Conservation (phyloP, 768 basidiomycete genomes). For the Suillus occidentalis region DNA sequence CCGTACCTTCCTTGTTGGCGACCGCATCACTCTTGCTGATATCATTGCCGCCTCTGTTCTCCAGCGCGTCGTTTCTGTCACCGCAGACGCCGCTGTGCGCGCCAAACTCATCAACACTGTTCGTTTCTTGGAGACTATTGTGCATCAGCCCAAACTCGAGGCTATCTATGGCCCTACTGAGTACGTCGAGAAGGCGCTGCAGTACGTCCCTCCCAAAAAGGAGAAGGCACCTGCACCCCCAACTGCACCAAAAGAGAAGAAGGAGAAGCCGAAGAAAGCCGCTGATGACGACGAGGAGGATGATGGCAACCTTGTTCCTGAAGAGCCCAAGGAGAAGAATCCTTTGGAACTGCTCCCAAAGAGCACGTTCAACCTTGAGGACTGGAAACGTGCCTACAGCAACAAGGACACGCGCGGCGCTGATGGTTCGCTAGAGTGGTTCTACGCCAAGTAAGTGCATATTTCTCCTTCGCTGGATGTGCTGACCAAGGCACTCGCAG, state of each 20-base stretch:
- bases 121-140: slow-evolving; percentile 84
- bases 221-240: slow-evolving; percentile 55
- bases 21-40: slow-evolving; percentile 95
- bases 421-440: slow-evolving; percentile 87
- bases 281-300: slow-evolving; percentile 65
- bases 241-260: slow-evolving; percentile 47
- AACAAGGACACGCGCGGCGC: slow-evolving; percentile 94
- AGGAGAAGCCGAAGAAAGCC: slow-evolving; percentile 58
- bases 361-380: slow-evolving; percentile 85
- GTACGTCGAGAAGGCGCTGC: slow-evolving; percentile 68
- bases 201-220: slow-evolving; percentile 75
- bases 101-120: slow-evolving; percentile 72
- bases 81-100: slow-evolving; percentile 67
- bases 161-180: slow-evolving; percentile 58
- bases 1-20: slow-evolving; percentile 88
- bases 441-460: slow-evolving; percentile 83
- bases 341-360: slow-evolving; percentile 91
- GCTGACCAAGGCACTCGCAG: slow-evolving; percentile 38
- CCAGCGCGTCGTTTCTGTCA: slow-evolving; percentile 49
- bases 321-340: slow-evolving; percentile 91
- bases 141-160: slow-evolving; percentile 79
- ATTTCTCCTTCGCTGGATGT: not conserved
- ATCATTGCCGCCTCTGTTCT: slow-evolving; percentile 64
- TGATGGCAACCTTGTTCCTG: slow-evolving; percentile 69
- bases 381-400: slow-evolving; percentile 98